These are phyloP conservation scores for Gossypium thurberi DNA, from an alignment of 345 rosid species.

Conservation along the genomic window DNA sequence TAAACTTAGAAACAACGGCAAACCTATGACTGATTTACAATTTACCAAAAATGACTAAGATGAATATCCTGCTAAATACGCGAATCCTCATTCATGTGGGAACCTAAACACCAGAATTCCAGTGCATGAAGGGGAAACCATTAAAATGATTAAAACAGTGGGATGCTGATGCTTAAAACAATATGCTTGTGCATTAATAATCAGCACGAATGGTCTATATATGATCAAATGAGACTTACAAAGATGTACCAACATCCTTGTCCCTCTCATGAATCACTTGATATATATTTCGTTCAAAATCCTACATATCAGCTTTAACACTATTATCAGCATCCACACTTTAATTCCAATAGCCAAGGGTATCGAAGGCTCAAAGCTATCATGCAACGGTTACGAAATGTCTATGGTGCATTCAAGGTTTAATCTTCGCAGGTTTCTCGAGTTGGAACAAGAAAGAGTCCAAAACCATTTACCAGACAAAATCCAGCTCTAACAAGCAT, in stretches of 20 bases:
- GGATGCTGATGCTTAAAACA: not conserved
- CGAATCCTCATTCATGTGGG: no score
- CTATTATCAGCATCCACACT: not conserved
- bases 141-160: not conserved
- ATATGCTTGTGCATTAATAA: no score
- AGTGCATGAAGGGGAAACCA: not conserved
- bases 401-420: not conserved
- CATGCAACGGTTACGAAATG: not conserved
- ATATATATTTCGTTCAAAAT: not conserved
- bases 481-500: not conserved
- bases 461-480: not conserved
- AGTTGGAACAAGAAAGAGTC: not conserved
- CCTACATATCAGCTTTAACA: not conserved
- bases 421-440: not conserved
- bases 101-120: not conserved
- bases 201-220: no score
- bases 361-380: not conserved
- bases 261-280: not conserved
- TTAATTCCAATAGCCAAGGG: not conserved
- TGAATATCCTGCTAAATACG: not conserved
- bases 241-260: not conserved
- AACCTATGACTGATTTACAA: not conserved
- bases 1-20: not conserved
- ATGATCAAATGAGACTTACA: no score
- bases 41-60: not conserved